Base-by-base conservation (phyloP, 2,329 filamentous ascomycete species). In the Phaeosphaeria sp. region DNA sequence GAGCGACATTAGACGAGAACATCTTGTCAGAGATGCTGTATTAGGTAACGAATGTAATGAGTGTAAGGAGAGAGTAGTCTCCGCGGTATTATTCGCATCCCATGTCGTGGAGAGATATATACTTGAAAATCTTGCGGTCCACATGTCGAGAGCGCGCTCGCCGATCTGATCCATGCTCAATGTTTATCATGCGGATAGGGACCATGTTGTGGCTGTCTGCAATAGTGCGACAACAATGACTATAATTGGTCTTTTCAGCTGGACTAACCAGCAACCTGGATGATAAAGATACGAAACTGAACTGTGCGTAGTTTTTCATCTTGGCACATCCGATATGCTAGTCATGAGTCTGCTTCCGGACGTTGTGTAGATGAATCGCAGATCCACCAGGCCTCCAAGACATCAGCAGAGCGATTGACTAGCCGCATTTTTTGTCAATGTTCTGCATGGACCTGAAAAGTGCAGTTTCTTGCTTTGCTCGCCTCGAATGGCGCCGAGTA, bases 1-100 rank as follows among this genome's bases (percentile, higher is more conserved):
- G 44, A 52, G 55, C 17, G 24, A 56, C 15, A 22, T 24, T 24
- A 27, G 39, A 42, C 17, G 42, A 22, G n/a, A 24, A 27, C 55
- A 57, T 57, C n/a, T 50, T 53, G 40, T 33, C 21, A 44, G 18
- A 40, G 15, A 7, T n/a, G 27, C 42, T 36, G 30, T 13, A 36
- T 36, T 36, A 36, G 30, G 30, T 36, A 36, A 36, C 30, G 30
- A 36, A 13, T 36, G 30, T 36, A 36, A 36, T 36, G 30, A 36
- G 30, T 36, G 11, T 36, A 36, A 36, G 30, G 30, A 36, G 30
- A 36, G 30, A n/a, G 30, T 36, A 36, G 30, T 36, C 30, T 36
- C 30, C 30, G 11, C 6, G 11, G 11, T 7, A 13, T 36, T 13
- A 7, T 36, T 13, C 30, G 11, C 11, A 13, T 7, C 15, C 15